Evolutionary conservation across 345 rosid genomes (phyloP), one percentile per base, ranked within the genome.

Genomic region (Brassica incana): DNA sequence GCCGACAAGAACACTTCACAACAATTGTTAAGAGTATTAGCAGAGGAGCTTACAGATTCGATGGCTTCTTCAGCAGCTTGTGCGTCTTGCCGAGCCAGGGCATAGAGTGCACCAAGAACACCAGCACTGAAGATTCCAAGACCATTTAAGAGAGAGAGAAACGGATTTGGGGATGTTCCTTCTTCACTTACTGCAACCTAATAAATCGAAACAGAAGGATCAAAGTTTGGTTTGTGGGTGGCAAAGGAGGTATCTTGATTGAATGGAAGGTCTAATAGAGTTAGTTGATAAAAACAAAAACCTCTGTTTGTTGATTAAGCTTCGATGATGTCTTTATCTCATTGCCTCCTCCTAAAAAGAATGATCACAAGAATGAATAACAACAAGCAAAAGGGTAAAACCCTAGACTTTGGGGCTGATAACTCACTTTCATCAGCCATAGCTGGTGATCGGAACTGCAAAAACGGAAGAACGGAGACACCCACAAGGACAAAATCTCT

Each of bases 51-150:
- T 88, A 95, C 99, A 25, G 86, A 88, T 76, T 91, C 90, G 38
- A 95, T 40, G 69, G 89, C 82, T 72, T 84, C 79, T 45, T 89
- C 85, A 20, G 90, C 74, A 60, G 84, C 77, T 67, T 83, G 76
- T 76, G 88, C 85, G 64, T 93, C 97, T 32, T 90, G 85, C 88
- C 11, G 87, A 60, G 86, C 84, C 86, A 92, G 81, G 25, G 92
- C 96, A 83, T 89, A 95, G 36, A 95, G 90, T 56, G 99, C 88
- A 80, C 94, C 97, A 38, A 95, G 97, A 73, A 90, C 86, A 29
- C 91, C 92, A 62, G 86, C 77, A 60, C 93, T 84, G 63, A 95
- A 85, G 74, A 93, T 83, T 65, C 99, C 98, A 43, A 93, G 87
- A 72, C 88, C 91, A 79, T 93, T 93, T 73, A 91, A 80, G 70